phyloP scores from a whole-genome alignment of 345 rosid species.

The Syzygium oleosum region DNA sequence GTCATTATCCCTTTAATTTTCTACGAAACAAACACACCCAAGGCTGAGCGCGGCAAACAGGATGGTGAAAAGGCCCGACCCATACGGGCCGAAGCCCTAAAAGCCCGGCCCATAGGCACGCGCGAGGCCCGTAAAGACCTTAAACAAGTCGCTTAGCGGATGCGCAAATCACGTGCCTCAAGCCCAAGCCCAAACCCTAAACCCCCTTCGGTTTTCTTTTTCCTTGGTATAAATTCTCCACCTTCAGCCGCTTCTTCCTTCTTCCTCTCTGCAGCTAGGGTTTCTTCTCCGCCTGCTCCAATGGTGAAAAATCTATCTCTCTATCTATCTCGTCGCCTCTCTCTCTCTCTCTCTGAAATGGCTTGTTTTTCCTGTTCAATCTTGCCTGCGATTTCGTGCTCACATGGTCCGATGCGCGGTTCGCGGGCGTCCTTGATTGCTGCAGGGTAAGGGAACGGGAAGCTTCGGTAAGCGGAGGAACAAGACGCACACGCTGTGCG shows the following conservation, averaged over 20 bases:
- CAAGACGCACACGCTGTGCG: conserved; percentile 97
- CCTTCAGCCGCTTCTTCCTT: not conserved
- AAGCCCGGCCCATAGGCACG: not conserved
- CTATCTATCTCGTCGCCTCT: too few species aligned
- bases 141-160: not conserved
- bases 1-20: not conserved
- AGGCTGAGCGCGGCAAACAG: not conserved
- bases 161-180: not conserved
- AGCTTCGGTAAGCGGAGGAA: conserved; percentile 98
- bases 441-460: conserved; percentile 95
- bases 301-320: conserved; percentile 5
- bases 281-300: not conserved
- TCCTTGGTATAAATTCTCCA: not conserved
- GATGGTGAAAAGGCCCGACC: not conserved
- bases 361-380: not conserved
- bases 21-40: not conserved
- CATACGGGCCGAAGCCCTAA: not conserved
- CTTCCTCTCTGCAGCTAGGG: not conserved
- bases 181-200: not conserved
- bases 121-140: not conserved
- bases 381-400: not conserved
- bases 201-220: not conserved
- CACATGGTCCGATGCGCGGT: not conserved
- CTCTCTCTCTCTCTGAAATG: not conserved
- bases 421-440: not conserved